Percentiles rank a stretch among this genome's conserved stretches.
Conservation (phyloP, 2,329 filamentous ascomycete genomes). For the Zarea fungicola region DNA sequence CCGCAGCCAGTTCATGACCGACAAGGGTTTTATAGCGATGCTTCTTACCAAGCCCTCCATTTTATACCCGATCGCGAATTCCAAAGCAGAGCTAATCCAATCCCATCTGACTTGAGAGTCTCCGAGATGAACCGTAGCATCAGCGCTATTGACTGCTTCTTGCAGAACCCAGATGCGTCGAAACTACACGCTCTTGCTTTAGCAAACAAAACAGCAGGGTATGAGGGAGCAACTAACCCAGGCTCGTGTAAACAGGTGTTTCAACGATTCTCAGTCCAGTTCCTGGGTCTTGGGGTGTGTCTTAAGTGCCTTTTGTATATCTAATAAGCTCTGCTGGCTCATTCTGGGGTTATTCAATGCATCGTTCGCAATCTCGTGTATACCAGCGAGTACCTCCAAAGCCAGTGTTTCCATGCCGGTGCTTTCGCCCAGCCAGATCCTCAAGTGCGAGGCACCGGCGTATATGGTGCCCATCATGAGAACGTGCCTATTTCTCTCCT, state of each 20-base stretch:
- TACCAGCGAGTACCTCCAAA: neutral
- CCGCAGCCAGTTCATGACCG: neutral
- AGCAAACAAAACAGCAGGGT: neutral
- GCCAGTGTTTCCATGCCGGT: conserved; percentile 10
- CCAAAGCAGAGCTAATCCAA: neutral
- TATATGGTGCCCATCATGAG: conserved; percentile 14
- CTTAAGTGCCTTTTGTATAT: neutral
- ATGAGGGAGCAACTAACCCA: neutral
- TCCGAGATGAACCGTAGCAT: conserved; percentile 7
- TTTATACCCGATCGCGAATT: neutral
- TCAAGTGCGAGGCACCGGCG: conserved; percentile 6
- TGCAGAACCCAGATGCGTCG: conserved; percentile 15
- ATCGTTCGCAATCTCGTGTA: neutral
- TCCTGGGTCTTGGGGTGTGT: neutral
- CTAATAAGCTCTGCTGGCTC: neutral
- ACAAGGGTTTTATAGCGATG: neutral
- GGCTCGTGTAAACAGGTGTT: neutral
- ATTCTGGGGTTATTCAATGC: neutral
- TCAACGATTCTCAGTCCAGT: neutral
- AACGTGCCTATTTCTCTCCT: conserved; percentile 15
- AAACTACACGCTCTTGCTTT: conserved; percentile 9
- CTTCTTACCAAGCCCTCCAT: neutral
- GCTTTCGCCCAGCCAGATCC: conserved; percentile 15
- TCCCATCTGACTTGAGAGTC: neutral
- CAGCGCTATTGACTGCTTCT: conserved; percentile 11